Conservation (phyloP, 1,284 basidiomycete species). For the Neotropicomus parvogracilis region DNA sequence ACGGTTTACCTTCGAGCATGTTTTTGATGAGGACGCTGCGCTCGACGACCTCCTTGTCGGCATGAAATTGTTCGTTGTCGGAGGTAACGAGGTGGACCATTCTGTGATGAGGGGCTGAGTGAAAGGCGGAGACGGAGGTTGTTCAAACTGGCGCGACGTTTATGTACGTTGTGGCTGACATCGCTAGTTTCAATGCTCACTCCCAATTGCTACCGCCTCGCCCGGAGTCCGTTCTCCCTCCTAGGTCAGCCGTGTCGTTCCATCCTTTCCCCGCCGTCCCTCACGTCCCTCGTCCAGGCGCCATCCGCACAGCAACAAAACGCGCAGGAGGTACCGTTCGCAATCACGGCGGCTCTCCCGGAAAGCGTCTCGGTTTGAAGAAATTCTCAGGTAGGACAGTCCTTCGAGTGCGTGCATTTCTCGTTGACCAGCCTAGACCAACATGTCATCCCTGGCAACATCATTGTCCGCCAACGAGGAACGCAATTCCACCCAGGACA, state of each 20-base stretch:
- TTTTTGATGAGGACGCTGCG: conserved; percentile 97
- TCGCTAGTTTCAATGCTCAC: conserved; percentile 31
- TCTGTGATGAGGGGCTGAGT: conserved; percentile 23
- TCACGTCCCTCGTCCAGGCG: conserved; percentile 36
- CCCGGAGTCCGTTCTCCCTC: conserved; percentile 47
- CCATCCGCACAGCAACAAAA: conserved; percentile 90
- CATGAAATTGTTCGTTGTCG: conserved; percentile 92
- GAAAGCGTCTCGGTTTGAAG: conserved; percentile 89
- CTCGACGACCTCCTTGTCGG: conserved; percentile 93
- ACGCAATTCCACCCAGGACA: conserved; percentile 88
- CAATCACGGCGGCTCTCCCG: conserved; percentile 88
- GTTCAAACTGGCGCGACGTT: neutral
- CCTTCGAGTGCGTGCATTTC: neutral
- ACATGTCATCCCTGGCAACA: conserved; percentile 87
- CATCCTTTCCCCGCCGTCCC: neutral
- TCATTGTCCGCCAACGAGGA: conserved; percentile 90
- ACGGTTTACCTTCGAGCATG: conserved; percentile 93
- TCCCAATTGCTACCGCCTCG: conserved; percentile 37
- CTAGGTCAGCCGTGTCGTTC: conserved; percentile 37
- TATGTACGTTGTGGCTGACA: conserved; percentile 19
- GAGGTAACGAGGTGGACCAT: conserved; percentile 87
- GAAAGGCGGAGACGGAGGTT: neutral
- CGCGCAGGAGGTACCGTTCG: conserved; percentile 88
- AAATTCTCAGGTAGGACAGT: conserved; percentile 80
- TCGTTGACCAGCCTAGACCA: conserved; percentile 55